Conservation (phyloP, 441 rosid species). For the Adansonia madagascariensis region DNA sequence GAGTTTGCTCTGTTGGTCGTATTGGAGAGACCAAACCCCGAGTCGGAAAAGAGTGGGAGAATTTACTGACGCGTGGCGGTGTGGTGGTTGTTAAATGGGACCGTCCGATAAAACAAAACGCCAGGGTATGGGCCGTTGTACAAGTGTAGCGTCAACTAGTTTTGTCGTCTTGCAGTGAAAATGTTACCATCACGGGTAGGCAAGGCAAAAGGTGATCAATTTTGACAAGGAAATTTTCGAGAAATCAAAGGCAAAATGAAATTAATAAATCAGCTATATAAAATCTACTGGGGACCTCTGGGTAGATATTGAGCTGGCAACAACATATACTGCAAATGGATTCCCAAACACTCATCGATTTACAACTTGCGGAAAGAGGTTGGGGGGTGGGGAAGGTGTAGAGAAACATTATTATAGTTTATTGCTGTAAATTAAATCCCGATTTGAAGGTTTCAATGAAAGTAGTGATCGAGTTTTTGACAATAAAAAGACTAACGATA, state of each 20-base stretch:
- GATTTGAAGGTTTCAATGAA: no score
- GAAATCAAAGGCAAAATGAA: neutral
- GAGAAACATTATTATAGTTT: no score
- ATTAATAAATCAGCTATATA: neutral
- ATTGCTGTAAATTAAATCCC: no score
- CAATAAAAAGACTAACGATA: no score
- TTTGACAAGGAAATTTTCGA: neutral
- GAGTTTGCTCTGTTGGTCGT: neutral
- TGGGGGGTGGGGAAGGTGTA: no score
- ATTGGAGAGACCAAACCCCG: neutral
- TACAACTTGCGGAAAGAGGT: no score
- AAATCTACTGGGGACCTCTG: neutral
- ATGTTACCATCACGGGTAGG: neutral
- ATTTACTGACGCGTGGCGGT: constrained; percentile 19
- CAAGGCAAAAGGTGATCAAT: neutral
- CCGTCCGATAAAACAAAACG: neutral
- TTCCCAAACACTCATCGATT: no score
- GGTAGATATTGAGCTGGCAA: neutral
- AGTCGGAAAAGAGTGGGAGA: neutral
- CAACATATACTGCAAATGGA: no score
- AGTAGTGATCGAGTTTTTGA: neutral
- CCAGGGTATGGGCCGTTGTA: neutral
- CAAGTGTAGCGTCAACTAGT: neutral
- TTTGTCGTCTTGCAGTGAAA: neutral
- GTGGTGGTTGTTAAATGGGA: neutral